These are phyloP conservation scores for Powellomyces hirtus DNA, from an alignment of 192 early-diverging fungal genomes.

Conservation along the genomic window DNA sequence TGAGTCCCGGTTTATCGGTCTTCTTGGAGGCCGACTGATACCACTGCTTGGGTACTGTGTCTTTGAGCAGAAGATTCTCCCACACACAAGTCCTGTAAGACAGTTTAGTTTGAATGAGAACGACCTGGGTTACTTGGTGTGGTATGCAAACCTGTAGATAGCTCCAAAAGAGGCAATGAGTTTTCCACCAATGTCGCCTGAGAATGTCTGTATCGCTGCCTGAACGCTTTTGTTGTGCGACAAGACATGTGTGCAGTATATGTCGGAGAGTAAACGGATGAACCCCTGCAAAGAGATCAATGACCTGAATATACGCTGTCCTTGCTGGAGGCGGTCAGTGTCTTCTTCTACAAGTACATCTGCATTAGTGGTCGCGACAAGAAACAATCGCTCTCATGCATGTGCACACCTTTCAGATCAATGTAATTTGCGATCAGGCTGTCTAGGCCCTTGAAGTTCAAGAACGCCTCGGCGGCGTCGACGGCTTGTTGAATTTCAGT, in stretches of 20 bases:
- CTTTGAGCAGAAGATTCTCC: conserved; percentile 62
- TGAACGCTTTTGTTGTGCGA: conserved; percentile 63
- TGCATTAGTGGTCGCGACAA: background rate
- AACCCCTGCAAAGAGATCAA: conserved; percentile 63
- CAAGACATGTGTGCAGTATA: conserved; percentile 64
- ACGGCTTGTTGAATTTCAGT: conserved; percentile 51
- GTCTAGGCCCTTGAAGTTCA: conserved; percentile 36
- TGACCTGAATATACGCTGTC: conserved; percentile 51
- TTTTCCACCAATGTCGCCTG: conserved; percentile 44
- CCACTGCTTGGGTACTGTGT: conserved; percentile 66
- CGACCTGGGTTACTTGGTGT: conserved; percentile 11
- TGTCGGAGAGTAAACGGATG: conserved; percentile 64
- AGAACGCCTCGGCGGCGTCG: conserved; percentile 41
- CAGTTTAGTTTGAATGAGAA: background rate
- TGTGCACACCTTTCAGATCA: conserved; percentile 52
- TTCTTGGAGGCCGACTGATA: conserved; percentile 39
- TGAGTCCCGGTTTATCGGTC: background rate
- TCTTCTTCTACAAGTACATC: conserved; percentile 35
- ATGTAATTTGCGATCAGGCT: conserved; percentile 57
- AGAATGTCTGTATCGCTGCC: conserved; percentile 62
- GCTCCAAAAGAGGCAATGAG: conserved; percentile 55
- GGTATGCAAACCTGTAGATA: conserved; percentile 68
- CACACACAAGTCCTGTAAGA: conserved; percentile 52
- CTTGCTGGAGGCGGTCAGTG: conserved; percentile 34
- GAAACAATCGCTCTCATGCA: background rate